Evolutionary conservation across 441 rosid genomes (phyloP).

Genomic region (Manihot esculenta): DNA sequence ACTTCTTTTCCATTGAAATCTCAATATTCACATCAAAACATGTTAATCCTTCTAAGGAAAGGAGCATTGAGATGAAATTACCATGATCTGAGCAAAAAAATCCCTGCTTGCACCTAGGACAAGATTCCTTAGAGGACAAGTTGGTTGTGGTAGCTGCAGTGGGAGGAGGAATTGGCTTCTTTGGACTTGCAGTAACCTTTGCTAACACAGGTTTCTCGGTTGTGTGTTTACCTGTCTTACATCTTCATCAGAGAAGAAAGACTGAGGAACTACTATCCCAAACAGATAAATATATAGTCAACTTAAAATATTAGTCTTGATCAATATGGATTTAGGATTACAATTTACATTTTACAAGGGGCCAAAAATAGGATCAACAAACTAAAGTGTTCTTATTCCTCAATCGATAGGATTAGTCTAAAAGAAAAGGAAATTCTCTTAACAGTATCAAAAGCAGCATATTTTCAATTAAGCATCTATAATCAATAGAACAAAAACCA

Average conservation of each 20-base stretch:
- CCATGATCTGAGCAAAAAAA: conserved; percentile 98
- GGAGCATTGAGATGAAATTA: conserved; percentile 27
- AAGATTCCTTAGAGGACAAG: conserved; percentile 55
- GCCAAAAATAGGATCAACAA: not conserved
- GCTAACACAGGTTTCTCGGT: conserved; percentile 73
- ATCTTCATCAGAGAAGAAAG: conserved; percentile 49
- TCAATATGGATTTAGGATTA: not conserved
- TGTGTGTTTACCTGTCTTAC: conserved; percentile 93
- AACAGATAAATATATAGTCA: not conserved
- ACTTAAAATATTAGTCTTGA: not conserved
- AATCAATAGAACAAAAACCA: not conserved
- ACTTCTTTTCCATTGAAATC: not conserved
- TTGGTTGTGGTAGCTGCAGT: conserved; percentile 34
- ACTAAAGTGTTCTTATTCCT: not conserved
- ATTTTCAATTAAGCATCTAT: not conserved
- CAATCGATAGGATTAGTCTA: not conserved
- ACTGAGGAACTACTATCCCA: conserved; percentile 14
- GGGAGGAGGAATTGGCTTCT: conserved; percentile 34
- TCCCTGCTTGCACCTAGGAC: conserved; percentile 87
- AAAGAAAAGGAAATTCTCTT: not conserved
- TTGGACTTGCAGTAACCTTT: conserved; percentile 42
- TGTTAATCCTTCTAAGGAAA: not conserved
- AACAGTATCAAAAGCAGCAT: not conserved
- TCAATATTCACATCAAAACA: not conserved
- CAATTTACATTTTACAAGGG: too few relatives aligned